Evolutionary conservation across 169 alveolate species (phyloP), one percentile per base, ranked within the genome.

Genomic region (Condylostoma magnum): DNA sequence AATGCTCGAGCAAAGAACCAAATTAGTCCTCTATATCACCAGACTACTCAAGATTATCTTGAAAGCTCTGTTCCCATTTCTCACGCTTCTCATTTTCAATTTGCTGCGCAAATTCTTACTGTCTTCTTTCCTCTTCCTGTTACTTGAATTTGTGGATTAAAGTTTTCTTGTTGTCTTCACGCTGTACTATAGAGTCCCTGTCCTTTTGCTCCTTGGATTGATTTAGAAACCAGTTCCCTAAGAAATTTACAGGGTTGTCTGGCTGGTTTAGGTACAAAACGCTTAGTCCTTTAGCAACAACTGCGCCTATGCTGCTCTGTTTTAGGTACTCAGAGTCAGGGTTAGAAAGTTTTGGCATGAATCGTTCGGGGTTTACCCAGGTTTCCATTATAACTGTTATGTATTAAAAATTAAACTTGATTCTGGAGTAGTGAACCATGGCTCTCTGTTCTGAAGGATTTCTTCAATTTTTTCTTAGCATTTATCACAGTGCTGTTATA

Each of bases 191-290:
- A 22, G 25, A 10, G 4, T 36, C 37, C n/a, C 10, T 15, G 31
- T 60, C 43, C 43, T 60, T 31, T 18, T n/a, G 54, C 43, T 33
- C 10, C n/a, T 15, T n/a, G 25, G 68, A 15, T 52, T 69, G 22
- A 31, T 69, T 52, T 28, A 69, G 55, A 12, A 69, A 70, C 67
- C 77, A 69, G 54, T 69, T 51, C 22, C 77, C 77, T 22, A 52
- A 46, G 51, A 52, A 60, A 34, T 38, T 18, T n/a, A 60, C 56
- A 15, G 25, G 71, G 37, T 60, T 60, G 8, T 36, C 18, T n/a
- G 71, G 71, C 71, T 60, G 36, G 54, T 52, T 15, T 15, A 60
- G 56, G 58, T 38, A 60, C 0, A 60, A 55, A n/a, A 38, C 71
- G 3, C 71, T 31, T 12, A 60, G 58, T 0, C 46, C 71, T 41